Evolutionary conservation across 2,329 filamentous ascomycete species (phyloP).

Genomic region (Colletotrichum orchidophilum): DNA sequence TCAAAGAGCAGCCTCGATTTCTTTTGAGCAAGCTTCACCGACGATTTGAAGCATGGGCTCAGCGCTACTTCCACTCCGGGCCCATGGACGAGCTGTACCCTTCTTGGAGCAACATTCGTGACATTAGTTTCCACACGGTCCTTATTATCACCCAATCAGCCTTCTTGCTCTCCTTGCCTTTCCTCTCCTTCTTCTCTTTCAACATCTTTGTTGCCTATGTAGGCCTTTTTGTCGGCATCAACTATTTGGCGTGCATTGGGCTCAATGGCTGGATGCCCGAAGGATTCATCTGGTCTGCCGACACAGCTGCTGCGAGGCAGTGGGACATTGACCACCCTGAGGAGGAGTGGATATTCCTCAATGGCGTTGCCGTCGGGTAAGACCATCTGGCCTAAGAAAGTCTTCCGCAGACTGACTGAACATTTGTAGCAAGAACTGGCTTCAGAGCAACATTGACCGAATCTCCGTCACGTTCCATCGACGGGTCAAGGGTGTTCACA

Average conservation of each 20-base stretch:
- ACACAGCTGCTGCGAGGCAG: conserved; percentile 45
- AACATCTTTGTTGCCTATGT: conserved; percentile 55
- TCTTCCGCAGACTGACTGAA: not conserved
- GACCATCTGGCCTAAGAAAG: conserved; percentile 35
- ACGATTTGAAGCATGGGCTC: not conserved
- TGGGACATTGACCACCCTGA: conserved; percentile 52
- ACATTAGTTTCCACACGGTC: not conserved
- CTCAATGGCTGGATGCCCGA: conserved; percentile 60
- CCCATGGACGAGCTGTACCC: conserved; percentile 25
- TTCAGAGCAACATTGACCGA: conserved; percentile 76
- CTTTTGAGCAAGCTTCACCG: not conserved
- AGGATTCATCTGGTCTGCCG: conserved; percentile 53
- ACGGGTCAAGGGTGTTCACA: conserved; percentile 78
- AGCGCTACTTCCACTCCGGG: conserved; percentile 10
- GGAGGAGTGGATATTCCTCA: conserved; percentile 83
- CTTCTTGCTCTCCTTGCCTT: conserved; percentile 68
- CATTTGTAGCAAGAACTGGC: conserved; percentile 65
- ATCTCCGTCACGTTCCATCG: conserved; percentile 78
- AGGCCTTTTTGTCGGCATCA: conserved; percentile 56
- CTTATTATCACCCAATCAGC: conserved; percentile 54
- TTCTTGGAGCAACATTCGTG: conserved; percentile 9
- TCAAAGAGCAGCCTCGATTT: conserved; percentile 3
- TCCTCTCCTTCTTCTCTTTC: conserved; percentile 54
- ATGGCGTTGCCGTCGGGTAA: conserved; percentile 73
- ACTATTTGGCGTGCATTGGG: conserved; percentile 57